Evolutionary conservation across 805 yeast species (phyloP).

Genomic region (Zygosaccharomyces rouxii): DNA sequence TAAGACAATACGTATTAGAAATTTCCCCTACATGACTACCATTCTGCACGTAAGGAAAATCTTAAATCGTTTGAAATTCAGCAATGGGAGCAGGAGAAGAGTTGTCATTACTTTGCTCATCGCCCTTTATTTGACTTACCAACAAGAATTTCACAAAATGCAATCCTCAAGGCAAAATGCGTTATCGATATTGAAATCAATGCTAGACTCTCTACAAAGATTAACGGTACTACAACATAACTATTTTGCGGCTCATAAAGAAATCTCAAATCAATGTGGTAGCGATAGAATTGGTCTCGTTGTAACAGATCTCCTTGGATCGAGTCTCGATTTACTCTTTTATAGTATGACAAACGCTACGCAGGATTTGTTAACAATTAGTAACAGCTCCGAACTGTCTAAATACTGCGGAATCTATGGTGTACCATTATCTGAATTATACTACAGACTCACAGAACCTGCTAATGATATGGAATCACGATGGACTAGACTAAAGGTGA

Average conservation of each 20-base stretch:
- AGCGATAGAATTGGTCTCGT: not conserved
- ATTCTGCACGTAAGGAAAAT: constrained; percentile 9
- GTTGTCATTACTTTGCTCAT: constrained; percentile 14
- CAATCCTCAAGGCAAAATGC: constrained; percentile 22
- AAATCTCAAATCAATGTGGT: constrained; percentile 14
- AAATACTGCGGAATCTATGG: constrained; percentile 45
- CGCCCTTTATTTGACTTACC: constrained; percentile 20
- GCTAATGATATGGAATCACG: constrained; percentile 29
- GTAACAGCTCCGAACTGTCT: constrained; percentile 35
- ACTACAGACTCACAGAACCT: constrained; percentile 20
- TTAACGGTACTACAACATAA: constrained; percentile 29
- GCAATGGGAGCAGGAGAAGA: constrained; percentile 4
- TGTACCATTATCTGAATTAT: constrained; percentile 32
- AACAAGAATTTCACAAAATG: constrained; percentile 22
- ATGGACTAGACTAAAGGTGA: constrained; percentile 35
- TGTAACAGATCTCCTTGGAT: constrained; percentile 33
- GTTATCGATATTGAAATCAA: constrained; percentile 13
- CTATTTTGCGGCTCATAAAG: constrained; percentile 31
- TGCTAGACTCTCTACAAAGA: constrained; percentile 16
- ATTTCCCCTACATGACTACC: constrained; percentile 10
- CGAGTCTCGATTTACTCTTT: constrained; percentile 31
- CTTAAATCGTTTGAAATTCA: constrained; percentile 1
- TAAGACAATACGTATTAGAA: constrained; percentile 21
- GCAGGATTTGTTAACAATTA: constrained; percentile 27
- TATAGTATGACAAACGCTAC: constrained; percentile 28